phyloP scores from a whole-genome alignment of 108 stramenopile species.

The Cyclostephanos invisitatus region DNA sequence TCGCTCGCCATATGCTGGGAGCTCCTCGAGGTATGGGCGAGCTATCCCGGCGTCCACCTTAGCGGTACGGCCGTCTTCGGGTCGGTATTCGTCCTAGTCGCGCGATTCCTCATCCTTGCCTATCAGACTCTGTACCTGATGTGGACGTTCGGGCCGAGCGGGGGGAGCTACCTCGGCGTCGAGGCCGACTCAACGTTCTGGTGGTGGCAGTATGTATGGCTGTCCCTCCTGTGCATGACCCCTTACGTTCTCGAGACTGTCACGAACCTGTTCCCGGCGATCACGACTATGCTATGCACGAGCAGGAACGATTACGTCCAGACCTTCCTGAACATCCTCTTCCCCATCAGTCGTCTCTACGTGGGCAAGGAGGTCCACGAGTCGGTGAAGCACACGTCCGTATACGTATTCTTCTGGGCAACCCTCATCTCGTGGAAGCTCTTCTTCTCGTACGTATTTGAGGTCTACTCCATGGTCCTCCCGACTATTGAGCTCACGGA shows the following conservation, averaged over 20 bases:
- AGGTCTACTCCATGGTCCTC: slow-evolving; percentile 92
- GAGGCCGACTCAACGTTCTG: slow-evolving; percentile 88
- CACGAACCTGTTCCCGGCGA: slow-evolving; percentile 75
- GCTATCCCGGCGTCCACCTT: slow-evolving; percentile 91
- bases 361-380: slow-evolving; percentile 94
- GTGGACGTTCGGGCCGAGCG: slow-evolving; percentile 90
- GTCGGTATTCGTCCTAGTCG: slow-evolving; percentile 81
- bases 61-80: slow-evolving; percentile 91
- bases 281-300: slow-evolving; percentile 75
- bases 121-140: slow-evolving; percentile 93
- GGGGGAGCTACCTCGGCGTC: slow-evolving; percentile 71
- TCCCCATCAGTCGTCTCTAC: slow-evolving; percentile 88
- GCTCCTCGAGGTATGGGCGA: slow-evolving; percentile 91
- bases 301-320: slow-evolving; percentile 88
- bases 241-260: slow-evolving; percentile 82
- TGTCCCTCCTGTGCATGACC: slow-evolving; percentile 86
- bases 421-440: slow-evolving; percentile 92
- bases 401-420: slow-evolving; percentile 90
- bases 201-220: slow-evolving; percentile 99
- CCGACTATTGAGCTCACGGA: slow-evolving; percentile 93
- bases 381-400: slow-evolving; percentile 72
- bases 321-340: slow-evolving; percentile 88
- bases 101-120: slow-evolving; percentile 86
- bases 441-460: slow-evolving; percentile 93
- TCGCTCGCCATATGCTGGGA: slow-evolving; percentile 83